Conservation (phyloP, 805 yeast species). For the Nakazawaea ernobii region DNA sequence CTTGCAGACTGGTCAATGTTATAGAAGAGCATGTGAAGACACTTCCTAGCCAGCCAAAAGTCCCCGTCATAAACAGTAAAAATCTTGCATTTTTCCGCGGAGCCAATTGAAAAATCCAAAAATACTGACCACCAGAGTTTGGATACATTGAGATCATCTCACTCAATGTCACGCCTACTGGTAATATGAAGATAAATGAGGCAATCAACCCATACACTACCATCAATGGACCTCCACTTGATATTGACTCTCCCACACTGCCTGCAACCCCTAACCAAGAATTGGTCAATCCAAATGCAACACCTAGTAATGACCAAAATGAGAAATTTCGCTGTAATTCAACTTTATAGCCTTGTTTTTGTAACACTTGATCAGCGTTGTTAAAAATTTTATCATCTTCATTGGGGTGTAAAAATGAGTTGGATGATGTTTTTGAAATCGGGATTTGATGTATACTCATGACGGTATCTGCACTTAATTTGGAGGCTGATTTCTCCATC, state of each 20-base stretch:
- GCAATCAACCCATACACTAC: constrained; percentile 31
- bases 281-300: constrained; percentile 34
- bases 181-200: constrained; percentile 27
- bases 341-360: constrained; percentile 46
- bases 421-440: background rate
- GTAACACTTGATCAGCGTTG: constrained; percentile 8
- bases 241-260: constrained; percentile 28
- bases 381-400: background rate
- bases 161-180: constrained; percentile 6
- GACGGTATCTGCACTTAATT: background rate
- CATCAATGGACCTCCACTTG: constrained; percentile 33
- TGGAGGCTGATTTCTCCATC: background rate
- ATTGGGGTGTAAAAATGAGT: background rate
- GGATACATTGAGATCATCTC: constrained; percentile 28
- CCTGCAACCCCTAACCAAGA: constrained; percentile 36
- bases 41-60: constrained; percentile 19
- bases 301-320: constrained; percentile 54
- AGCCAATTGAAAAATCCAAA: constrained; percentile 25
- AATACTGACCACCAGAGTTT: constrained; percentile 27
- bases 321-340: constrained; percentile 50
- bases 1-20: constrained; percentile 12
- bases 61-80: constrained; percentile 21
- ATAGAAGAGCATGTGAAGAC: constrained; percentile 13
- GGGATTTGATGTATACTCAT: background rate
- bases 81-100: constrained; percentile 16